Conservation (phyloP, 225 moss, liverwort and hornwort genomes). For the Antitrichia curtipendula region DNA sequence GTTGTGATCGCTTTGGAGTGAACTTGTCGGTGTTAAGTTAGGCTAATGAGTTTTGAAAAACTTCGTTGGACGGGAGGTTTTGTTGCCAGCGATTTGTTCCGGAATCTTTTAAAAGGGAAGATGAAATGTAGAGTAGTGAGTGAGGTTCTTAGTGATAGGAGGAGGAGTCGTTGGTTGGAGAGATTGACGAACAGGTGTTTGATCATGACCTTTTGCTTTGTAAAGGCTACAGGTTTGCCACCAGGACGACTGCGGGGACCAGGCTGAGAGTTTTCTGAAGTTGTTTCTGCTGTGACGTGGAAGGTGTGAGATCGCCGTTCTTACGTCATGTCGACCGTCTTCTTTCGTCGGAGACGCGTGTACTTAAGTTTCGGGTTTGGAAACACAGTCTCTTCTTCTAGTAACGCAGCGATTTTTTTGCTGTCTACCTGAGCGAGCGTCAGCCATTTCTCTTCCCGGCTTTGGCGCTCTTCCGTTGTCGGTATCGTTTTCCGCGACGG, state of each 20-base stretch:
- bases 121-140: neutral
- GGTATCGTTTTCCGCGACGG: neutral
- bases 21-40: neutral
- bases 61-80: neutral
- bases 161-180: neutral
- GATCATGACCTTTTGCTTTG: neutral
- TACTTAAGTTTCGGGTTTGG: neutral
- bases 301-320: neutral
- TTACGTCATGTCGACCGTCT: constrained; percentile 4
- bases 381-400: neutral
- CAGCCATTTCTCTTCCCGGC: neutral
- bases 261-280: neutral
- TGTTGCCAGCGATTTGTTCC: neutral
- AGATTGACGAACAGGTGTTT: neutral
- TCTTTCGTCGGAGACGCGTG: neutral
- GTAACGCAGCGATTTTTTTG: neutral
- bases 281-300: constrained; percentile 6
- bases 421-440: neutral
- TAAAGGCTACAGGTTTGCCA: neutral
- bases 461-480: neutral
- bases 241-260: neutral
- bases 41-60: neutral
- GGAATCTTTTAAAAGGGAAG: neutral
- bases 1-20: neutral
- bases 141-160: neutral